phyloP scores from a whole-genome alignment of 768 basidiomycete species.

The Suillus subaureus region DNA sequence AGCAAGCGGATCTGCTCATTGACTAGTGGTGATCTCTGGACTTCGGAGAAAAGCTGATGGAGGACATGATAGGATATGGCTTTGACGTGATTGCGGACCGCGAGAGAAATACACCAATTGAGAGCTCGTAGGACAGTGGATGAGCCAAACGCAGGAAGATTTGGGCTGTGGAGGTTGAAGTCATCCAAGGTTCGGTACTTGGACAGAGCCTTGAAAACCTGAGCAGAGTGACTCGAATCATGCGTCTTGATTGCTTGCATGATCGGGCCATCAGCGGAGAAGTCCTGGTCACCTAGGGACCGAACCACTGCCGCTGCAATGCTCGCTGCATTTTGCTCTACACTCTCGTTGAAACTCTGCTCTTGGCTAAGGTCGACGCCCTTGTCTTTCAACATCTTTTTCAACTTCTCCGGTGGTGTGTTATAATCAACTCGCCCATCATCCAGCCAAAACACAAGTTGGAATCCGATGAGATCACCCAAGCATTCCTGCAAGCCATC shows the following conservation, averaged over 20 bases:
- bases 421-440: conserved; percentile 22
- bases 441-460: conserved; percentile 52
- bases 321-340: conserved; percentile 52
- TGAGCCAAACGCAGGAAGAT: conserved; percentile 60
- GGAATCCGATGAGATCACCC: conserved; percentile 67
- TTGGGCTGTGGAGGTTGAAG: conserved; percentile 61
- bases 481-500: conserved; percentile 67
- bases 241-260: conserved; percentile 41
- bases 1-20: conserved; percentile 82
- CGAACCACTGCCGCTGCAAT: conserved; percentile 63
- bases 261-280: conserved; percentile 53
- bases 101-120: conserved; percentile 54
- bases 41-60: conserved; percentile 67
- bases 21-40: conserved; percentile 70
- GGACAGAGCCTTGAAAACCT: conserved; percentile 53
- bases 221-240: conserved; percentile 37
- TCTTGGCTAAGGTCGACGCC: conserved; percentile 33
- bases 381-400: conserved; percentile 37
- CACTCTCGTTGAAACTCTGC: conserved; percentile 35
- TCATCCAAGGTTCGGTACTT: conserved; percentile 51
- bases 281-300: conserved; percentile 70
- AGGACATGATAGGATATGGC: conserved; percentile 78
- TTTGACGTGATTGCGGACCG: conserved; percentile 44
- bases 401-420: conserved; percentile 32
- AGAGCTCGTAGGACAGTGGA: conserved; percentile 55